These are phyloP conservation scores for Cryphonectria carpinicola DNA, from an alignment of 2,329 filamentous ascomycete species.

Conservation along the genomic window DNA sequence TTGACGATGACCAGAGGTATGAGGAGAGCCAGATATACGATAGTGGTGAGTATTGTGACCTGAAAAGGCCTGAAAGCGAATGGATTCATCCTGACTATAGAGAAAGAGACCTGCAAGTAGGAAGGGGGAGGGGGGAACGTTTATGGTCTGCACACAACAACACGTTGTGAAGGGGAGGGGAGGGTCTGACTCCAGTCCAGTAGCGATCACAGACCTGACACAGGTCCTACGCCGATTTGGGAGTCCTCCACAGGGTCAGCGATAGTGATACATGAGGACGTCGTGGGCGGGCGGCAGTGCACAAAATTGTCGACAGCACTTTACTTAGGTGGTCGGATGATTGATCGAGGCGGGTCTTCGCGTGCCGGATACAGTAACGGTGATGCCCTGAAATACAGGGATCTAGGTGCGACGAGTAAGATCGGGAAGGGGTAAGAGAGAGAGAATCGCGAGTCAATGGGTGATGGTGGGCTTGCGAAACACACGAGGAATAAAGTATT, in stretches of 20 bases:
- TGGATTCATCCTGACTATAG: slow-evolving; percentile 47
- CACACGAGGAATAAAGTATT: not conserved
- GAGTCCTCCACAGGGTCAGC: not conserved
- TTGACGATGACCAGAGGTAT: slow-evolving; percentile 75
- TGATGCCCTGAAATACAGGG: slow-evolving; percentile 12
- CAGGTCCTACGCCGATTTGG: not conserved
- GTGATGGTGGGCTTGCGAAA: not conserved
- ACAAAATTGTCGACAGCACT: not conserved
- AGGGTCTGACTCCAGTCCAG: not conserved
- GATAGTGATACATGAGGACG: slow-evolving; percentile 10
- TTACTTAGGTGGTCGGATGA: not conserved
- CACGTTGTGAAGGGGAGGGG: not conserved
- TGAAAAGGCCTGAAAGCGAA: slow-evolving; percentile 80
- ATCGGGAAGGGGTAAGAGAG: not conserved
- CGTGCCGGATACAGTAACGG: slow-evolving; percentile 9
- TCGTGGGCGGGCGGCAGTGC: slow-evolving; percentile 9
- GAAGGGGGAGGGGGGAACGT: not conserved
- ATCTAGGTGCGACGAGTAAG: slow-evolving; percentile 3
- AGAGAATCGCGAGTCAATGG: not conserved
- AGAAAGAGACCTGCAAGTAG: not conserved
- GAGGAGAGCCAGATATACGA: slow-evolving; percentile 78
- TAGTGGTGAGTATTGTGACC: slow-evolving; percentile 78
- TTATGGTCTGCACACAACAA: not conserved
- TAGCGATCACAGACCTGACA: not conserved
- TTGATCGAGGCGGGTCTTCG: not conserved